Percentiles rank a stretch among this genome's conserved stretches.
Conservation (phyloP, 176 grass and related monocot genomes). For the Triticum aestivum region DNA sequence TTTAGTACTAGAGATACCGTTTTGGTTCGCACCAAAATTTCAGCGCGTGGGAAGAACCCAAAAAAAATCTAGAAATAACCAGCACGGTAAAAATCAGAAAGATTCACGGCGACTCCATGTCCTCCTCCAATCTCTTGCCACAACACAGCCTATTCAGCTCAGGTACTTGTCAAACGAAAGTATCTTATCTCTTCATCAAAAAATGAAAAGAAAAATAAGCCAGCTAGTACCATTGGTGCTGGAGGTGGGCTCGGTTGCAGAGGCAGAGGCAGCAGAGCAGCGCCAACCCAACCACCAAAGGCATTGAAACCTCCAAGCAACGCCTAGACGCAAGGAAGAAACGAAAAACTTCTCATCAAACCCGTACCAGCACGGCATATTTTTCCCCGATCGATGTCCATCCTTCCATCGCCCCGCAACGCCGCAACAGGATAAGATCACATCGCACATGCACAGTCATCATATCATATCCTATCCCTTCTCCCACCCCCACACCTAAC, state of each 20-base stretch:
- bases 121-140: too few species aligned
- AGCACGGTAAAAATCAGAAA: too few species aligned
- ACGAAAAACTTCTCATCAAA: slow-evolving; percentile 27
- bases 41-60: too few species aligned
- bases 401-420: background rate
- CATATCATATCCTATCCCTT: background rate
- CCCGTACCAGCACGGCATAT: slow-evolving; percentile 34
- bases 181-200: too few species aligned
- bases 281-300: slow-evolving; percentile 27
- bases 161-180: too few species aligned
- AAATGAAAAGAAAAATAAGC: too few species aligned
- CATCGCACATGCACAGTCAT: slow-evolving; percentile 45
- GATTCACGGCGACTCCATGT: too few species aligned
- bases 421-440: slow-evolving; percentile 52
- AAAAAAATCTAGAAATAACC: too few species aligned
- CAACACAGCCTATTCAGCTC: too few species aligned
- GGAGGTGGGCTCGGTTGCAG: slow-evolving; percentile 22
- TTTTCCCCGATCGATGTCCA: background rate
- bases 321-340: background rate
- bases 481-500: background rate
- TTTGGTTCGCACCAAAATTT: too few species aligned
- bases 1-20: too few species aligned
- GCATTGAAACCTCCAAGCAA: slow-evolving; percentile 44
- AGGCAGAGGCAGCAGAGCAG: background rate
- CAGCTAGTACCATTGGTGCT: background rate